Evolutionary conservation across 2,329 filamentous ascomycete genomes (phyloP).

Genomic region (Diaporthe nobilis): DNA sequence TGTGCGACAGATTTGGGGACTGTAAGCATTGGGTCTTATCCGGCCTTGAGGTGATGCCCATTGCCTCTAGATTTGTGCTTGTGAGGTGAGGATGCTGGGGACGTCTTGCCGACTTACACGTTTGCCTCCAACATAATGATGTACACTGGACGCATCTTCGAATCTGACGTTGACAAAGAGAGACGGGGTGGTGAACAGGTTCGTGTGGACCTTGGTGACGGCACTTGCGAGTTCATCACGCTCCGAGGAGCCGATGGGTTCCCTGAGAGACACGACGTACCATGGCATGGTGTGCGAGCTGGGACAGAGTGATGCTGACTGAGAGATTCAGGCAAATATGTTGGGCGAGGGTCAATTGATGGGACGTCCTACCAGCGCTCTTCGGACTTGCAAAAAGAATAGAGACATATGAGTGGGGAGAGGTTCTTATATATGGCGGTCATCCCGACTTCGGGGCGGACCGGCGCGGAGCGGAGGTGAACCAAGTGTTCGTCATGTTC

Average conservation of each 20-base stretch:
- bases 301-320: not conserved
- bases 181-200: conserved; percentile 20
- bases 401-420: no score
- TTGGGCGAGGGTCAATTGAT: not conserved
- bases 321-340: no score
- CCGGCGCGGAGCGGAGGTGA: conserved; percentile 1
- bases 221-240: conserved; percentile 30
- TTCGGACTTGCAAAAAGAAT: not conserved
- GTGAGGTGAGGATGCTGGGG: not conserved
- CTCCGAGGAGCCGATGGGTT: conserved; percentile 13
- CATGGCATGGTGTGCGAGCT: conserved; percentile 14
- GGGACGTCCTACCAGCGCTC: not conserved
- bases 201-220: conserved; percentile 32
- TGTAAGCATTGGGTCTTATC: not conserved
- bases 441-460: not conserved
- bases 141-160: not conserved
- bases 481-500: not conserved
- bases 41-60: no score
- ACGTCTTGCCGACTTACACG: not conserved
- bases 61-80: not conserved
- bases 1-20: not conserved
- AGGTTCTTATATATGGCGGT: not conserved
- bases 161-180: conserved; percentile 36
- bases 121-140: conserved; percentile 32
- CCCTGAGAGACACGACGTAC: conserved; percentile 19